These are phyloP conservation scores for Solanum phureja DNA, from an alignment of 257 asterid genomes.

Conservation along the genomic window DNA sequence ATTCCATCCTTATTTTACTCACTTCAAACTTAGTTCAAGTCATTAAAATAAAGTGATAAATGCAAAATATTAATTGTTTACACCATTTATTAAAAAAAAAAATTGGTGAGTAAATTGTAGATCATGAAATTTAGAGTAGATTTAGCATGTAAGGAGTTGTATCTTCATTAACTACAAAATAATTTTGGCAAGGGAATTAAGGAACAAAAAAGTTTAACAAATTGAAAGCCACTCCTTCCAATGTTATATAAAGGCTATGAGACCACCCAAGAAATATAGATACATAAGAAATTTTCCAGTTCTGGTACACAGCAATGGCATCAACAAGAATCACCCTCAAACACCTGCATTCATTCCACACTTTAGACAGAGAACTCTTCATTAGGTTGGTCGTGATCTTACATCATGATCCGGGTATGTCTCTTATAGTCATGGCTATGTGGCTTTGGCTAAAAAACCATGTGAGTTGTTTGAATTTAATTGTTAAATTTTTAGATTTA, in stretches of 20 bases:
- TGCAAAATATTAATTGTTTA: too few relatives aligned
- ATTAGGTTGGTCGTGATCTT: background rate
- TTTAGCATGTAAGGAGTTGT: background rate
- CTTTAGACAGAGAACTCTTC: constrained; percentile 1
- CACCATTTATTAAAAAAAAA: background rate
- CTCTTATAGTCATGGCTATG: background rate
- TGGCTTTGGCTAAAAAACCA: background rate
- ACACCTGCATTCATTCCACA: background rate
- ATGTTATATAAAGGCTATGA: background rate
- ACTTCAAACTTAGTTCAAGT: background rate
- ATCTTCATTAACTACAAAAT: background rate
- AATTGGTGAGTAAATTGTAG: background rate
- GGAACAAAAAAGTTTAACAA: background rate
- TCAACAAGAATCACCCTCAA: background rate
- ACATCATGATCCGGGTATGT: background rate
- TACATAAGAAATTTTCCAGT: too few relatives aligned
- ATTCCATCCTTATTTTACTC: background rate
- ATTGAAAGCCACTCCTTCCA: background rate
- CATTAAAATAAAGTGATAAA: too few relatives aligned
- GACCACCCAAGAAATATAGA: background rate
- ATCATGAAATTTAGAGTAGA: background rate
- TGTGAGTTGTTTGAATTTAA: background rate
- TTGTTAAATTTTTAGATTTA: background rate
- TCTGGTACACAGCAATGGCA: background rate
- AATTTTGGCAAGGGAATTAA: background rate